Evolutionary conservation across 176 grass and related monocot genomes (phyloP), one percentile per base, ranked within the genome.

Genomic region (Oryza glumipatula): DNA sequence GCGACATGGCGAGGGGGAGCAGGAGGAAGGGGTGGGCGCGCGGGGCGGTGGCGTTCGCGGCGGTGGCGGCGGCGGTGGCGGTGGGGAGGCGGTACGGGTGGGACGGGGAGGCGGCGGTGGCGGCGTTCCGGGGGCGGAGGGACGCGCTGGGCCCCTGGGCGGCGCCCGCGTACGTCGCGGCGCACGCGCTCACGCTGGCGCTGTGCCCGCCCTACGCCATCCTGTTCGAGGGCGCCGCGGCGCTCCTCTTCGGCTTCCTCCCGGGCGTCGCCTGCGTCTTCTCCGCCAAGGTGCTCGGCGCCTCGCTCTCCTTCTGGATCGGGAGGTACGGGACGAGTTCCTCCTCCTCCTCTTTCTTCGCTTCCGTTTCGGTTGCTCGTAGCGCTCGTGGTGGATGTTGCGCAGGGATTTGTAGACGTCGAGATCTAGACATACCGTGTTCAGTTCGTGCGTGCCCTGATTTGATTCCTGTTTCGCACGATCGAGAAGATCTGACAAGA

Each of bases 221-320:
- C 74, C 89, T 99, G 84, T 94, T 99, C 88, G 96, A 99, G 83
- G 93, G 89, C 60, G 91, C 61, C 75, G 96, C 93, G 26, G 76
- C 91, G 30, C 83, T 99, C 1, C 30, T 98, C 80, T 96, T 98
- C 86, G 96, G 96, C 4, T 98, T 98, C 91, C 71, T 95, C 38
- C 88, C 96, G 0, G 96, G 87, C 78, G 93, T 98, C 21, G 66
- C 91, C 24, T 96, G 93, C 82, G 96, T 98, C 81, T 99, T 99
- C 86, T 82, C 89, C 52, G 96, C 96, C 88, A 99, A 99, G 88
- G 76, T 99, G 78, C 91, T 99, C 51, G 96, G 91, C 44, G 91
- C 96, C 2, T 98, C 96, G 6, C 89, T 99, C 67, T 99, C 96
- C 74, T 99, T 99, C 89, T 99, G 91, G 91, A 99, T 99, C 93